phyloP scores from a whole-genome alignment of 139 green algal species.

The Micractinium sp. region DNA sequence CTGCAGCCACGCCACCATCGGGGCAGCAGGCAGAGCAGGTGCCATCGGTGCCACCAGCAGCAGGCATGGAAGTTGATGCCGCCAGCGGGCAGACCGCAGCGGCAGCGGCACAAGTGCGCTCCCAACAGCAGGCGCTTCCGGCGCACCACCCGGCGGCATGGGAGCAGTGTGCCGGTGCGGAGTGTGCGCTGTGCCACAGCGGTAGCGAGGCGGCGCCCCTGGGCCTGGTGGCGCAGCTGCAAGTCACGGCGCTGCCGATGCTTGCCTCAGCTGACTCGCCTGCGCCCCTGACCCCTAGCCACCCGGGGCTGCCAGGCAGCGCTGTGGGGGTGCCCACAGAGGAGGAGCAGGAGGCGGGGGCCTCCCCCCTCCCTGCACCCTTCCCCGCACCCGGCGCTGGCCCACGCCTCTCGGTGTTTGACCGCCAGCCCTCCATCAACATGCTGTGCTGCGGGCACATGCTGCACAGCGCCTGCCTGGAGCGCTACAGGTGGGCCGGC shows the following conservation, averaged over 20 bases:
- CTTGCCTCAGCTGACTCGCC: slow-evolving; percentile 8
- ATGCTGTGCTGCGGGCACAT: slow-evolving; percentile 45
- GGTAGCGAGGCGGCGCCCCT: slow-evolving; percentile 31
- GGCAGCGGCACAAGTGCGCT: background rate
- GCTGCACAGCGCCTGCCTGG: slow-evolving; percentile 34
- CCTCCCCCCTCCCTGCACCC: background rate
- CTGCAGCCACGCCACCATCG: background rate
- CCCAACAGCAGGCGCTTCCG: slow-evolving; percentile 2
- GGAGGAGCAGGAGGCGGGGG: background rate
- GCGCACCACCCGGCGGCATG: slow-evolving; percentile 8
- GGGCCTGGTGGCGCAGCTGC: slow-evolving; percentile 32
- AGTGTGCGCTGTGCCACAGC: slow-evolving; percentile 39
- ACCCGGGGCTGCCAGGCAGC: background rate
- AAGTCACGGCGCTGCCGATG: slow-evolving; percentile 14
- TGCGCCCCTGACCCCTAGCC: background rate
- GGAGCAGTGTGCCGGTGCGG: background rate
- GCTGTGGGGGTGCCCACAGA: background rate
- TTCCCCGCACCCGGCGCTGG: background rate
- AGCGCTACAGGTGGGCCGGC: slow-evolving; percentile 17
- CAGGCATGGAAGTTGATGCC: slow-evolving; percentile 19
- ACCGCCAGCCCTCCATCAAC: slow-evolving; percentile 23
- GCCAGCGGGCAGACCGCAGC: background rate
- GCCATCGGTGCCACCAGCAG: background rate
- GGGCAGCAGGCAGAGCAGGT: background rate
- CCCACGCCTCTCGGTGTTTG: slow-evolving; percentile 11